Evolutionary conservation across 805 yeast species (phyloP).

Genomic region (Hyphopichia homilentoma): DNA sequence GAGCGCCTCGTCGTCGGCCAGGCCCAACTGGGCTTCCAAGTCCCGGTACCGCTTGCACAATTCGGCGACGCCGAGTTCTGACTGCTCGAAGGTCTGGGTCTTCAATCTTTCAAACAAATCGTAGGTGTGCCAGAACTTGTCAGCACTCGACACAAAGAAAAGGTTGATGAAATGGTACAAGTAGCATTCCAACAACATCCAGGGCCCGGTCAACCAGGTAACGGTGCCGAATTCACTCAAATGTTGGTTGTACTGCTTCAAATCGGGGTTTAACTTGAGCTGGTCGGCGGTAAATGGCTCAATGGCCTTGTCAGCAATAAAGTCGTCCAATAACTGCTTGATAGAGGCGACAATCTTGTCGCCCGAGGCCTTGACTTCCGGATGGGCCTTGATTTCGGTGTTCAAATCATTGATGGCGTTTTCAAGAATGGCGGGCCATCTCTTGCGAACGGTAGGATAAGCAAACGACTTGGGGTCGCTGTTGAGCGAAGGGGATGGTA

Average conservation of each 20-base stretch:
- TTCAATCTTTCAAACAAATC: conserved; percentile 76
- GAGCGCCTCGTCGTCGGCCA: conserved; percentile 29
- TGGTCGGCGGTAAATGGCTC: conserved; percentile 21
- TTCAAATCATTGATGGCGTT: conserved; percentile 64
- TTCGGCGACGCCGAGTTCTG: conserved; percentile 75
- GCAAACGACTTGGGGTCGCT: conserved; percentile 79
- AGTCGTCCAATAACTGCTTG: conserved; percentile 31
- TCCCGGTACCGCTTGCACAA: conserved; percentile 58
- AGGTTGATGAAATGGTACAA: conserved; percentile 65
- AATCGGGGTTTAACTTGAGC: conserved; percentile 44
- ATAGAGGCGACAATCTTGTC: conserved; percentile 27
- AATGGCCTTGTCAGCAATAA: conserved; percentile 35
- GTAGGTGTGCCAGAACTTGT: conserved; percentile 38
- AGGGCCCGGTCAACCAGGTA: conserved; percentile 83
- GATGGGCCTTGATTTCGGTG: conserved; percentile 24
- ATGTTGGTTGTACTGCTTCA: conserved; percentile 58
- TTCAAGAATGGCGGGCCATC: conserved; percentile 85
- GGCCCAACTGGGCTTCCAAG: conserved; percentile 30
- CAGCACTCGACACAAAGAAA: conserved; percentile 28
- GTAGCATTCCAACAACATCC: conserved; percentile 87
- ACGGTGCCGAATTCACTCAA: conserved; percentile 28
- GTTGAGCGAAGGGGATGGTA: conserved; percentile 56
- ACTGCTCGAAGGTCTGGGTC: conserved; percentile 67
- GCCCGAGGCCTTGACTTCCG: conserved; percentile 42
- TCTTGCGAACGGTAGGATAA: conserved; percentile 63